A percentile compares a stretch with the other conserved stretches of the same genome.
Evolutionary conservation across 371 early-diverging fungal genomes (phyloP).

Genomic region (Chytridium lagenaria): DNA sequence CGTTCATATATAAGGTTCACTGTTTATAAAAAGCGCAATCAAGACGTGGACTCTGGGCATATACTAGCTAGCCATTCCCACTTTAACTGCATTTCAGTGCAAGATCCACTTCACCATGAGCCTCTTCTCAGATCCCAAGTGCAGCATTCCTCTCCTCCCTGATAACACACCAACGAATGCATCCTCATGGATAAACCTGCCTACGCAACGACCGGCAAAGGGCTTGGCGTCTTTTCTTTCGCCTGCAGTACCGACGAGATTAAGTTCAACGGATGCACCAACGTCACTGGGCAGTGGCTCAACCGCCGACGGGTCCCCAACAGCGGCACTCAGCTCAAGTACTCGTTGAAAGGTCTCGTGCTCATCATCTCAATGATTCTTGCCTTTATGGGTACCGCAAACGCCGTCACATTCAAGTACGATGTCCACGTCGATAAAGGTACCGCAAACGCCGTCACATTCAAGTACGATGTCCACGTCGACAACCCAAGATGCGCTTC

Average conservation of each 20-base stretch:
- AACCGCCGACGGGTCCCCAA: not conserved
- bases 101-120: too few relatives aligned
- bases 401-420: not conserved
- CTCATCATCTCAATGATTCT: not conserved
- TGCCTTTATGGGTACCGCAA: not conserved
- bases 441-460: not conserved
- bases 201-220: not conserved
- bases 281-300: constrained; percentile 9
- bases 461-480: constrained; percentile 8
- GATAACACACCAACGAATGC: not conserved
- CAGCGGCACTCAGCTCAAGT: not conserved
- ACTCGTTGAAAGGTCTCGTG: not conserved
- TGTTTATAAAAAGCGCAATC: too few relatives aligned
- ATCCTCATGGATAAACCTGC: not conserved
- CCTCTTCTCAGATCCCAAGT: not conserved
- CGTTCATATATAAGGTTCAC: too few relatives aligned
- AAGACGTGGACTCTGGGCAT: too few relatives aligned
- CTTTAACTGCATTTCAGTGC: too few relatives aligned
- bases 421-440: not conserved
- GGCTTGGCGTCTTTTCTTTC: not conserved
- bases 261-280: constrained; percentile 1
- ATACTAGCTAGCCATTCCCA: too few relatives aligned
- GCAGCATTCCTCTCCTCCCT: not conserved
- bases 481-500: constrained; percentile 3
- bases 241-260: not conserved